phyloP scores from a whole-genome alignment of 2,329 filamentous ascomycete species.

The Phyllosticta capitalensis region DNA sequence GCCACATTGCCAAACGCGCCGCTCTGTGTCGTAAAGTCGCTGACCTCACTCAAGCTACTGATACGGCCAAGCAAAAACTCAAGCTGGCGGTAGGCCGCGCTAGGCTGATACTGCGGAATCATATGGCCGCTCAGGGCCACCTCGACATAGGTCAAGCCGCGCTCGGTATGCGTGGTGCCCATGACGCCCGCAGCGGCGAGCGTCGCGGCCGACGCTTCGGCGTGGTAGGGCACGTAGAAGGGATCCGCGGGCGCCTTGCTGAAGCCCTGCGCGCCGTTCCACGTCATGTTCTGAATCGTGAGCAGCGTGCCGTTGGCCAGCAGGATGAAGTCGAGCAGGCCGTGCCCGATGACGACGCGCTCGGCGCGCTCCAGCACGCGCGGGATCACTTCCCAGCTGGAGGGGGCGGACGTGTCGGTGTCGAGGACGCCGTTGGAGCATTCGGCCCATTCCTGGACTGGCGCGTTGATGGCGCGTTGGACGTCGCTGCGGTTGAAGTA shows the following conservation, averaged over 20 bases:
- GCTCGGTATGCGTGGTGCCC: slow-evolving; percentile 62
- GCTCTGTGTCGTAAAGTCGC: slow-evolving; percentile 13
- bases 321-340: slow-evolving; percentile 58
- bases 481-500: slow-evolving; percentile 48
- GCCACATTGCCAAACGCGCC: slow-evolving; percentile 7
- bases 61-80: slow-evolving; percentile 69
- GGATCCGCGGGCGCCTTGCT: slow-evolving; percentile 48
- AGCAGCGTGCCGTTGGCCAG: slow-evolving; percentile 60
- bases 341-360: slow-evolving; percentile 64
- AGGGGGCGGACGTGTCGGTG: slow-evolving; percentile 45
- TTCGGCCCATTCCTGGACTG: slow-evolving; percentile 46
- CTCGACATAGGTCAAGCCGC: slow-evolving; percentile 62
- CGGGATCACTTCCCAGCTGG: slow-evolving; percentile 53
- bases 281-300: slow-evolving; percentile 74
- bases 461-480: slow-evolving; percentile 51
- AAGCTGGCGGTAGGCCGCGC: slow-evolving; percentile 59
- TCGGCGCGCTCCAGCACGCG: slow-evolving; percentile 63
- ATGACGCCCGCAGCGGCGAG: slow-evolving; percentile 55
- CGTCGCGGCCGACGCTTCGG: slow-evolving; percentile 23
- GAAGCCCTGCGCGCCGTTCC: slow-evolving; percentile 63
- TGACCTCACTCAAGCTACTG: slow-evolving; percentile 39
- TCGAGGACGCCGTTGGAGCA: slow-evolving; percentile 43
- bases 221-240: slow-evolving; percentile 60
- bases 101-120: slow-evolving; percentile 57
- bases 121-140: slow-evolving; percentile 59